Conservation (phyloP, 2,329 filamentous ascomycete genomes). For the Diaporthe sp. region DNA sequence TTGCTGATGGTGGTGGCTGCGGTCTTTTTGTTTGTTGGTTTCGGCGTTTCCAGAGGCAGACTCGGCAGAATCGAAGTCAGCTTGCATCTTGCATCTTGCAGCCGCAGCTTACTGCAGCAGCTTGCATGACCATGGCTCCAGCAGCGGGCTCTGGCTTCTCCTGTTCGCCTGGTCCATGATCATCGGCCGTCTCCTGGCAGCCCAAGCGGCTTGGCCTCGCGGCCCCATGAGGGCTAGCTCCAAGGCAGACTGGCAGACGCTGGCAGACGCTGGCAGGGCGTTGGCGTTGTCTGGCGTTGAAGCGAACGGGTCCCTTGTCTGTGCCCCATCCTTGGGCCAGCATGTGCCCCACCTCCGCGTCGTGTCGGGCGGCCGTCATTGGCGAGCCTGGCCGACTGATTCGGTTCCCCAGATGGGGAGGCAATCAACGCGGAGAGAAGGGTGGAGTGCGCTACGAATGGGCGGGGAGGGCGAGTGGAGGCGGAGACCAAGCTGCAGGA, state of each 20-base stretch:
- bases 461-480: neutral
- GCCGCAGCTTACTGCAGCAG: too few relatives aligned
- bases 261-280: neutral
- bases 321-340: constrained; percentile 15
- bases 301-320: constrained; percentile 26
- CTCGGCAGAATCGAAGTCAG: neutral
- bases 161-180: neutral
- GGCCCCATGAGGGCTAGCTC: neutral
- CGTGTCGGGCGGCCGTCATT: constrained; percentile 12
- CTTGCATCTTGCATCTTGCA: neutral
- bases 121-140: neutral
- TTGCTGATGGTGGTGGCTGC: constrained; percentile 1
- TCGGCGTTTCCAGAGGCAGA: constrained; percentile 10
- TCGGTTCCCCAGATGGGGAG: constrained; percentile 29
- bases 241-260: neutral
- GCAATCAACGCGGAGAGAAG: constrained; percentile 25
- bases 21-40: constrained; percentile 12
- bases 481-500: neutral
- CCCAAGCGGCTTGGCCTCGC: constrained; percentile 20
- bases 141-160: neutral
- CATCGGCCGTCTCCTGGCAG: constrained; percentile 11
- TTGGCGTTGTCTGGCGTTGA: neutral
- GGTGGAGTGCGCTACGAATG: neutral
- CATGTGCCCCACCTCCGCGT: constrained; percentile 31
- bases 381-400: constrained; percentile 14